phyloP scores from a whole-genome alignment of 225 moss, liverwort and hornwort genomes.

The Sphagnum contortum region DNA sequence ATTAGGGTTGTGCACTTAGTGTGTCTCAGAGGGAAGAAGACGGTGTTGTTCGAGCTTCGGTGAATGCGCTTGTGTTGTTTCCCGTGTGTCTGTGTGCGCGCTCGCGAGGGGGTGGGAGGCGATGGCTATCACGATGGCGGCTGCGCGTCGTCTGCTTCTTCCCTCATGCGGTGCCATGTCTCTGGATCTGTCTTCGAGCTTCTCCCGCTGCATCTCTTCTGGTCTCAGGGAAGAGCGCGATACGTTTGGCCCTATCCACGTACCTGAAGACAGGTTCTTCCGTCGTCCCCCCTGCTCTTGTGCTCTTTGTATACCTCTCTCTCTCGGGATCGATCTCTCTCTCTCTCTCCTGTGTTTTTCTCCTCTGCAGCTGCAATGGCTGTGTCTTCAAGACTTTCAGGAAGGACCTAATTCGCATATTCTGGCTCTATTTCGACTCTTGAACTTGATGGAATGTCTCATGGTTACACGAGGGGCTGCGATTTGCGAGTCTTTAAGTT shows the following conservation, averaged over 20 bases:
- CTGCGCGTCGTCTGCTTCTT: constrained; percentile 22
- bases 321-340: not conserved
- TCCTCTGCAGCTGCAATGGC: not conserved
- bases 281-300: not conserved
- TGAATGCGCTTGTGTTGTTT: no score
- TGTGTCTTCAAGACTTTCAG: not conserved
- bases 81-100: no score
- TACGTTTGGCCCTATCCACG: constrained; percentile 48
- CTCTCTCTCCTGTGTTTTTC: not conserved
- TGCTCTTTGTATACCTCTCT: not conserved
- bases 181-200: constrained; percentile 15
- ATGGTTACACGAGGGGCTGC: no score
- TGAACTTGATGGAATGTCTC: not conserved
- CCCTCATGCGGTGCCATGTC: constrained; percentile 12
- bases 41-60: no score
- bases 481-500: no score
- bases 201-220: constrained; percentile 24
- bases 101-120: no score
- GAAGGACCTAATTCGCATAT: constrained; percentile 1
- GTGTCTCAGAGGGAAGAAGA: no score
- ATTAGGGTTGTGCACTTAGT: no score
- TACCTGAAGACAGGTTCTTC: constrained; percentile 31
- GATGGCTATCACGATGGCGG: constrained; percentile 30
- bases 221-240: constrained; percentile 51
- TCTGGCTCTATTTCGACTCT: not conserved